A percentile compares a stretch with the other conserved stretches of the same genome.
Evolutionary conservation across 495 filamentous ascomycete species (phyloP).

Genomic region (Talaromyces wortmannii): DNA sequence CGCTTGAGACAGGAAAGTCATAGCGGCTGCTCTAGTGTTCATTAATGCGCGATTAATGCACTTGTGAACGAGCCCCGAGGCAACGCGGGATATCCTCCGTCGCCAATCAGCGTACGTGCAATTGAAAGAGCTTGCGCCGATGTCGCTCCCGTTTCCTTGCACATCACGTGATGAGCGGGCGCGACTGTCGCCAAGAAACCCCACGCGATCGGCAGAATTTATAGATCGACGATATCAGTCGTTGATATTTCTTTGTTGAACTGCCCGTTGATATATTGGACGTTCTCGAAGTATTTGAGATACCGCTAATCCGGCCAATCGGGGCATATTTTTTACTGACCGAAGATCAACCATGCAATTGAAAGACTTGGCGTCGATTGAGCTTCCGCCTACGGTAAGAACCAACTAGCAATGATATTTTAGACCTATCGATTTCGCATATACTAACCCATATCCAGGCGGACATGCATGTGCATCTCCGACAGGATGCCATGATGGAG

Average conservation of each 20-base stretch:
- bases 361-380: background rate
- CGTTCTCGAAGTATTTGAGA: too few relatives aligned
- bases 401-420: background rate
- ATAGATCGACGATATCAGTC: background rate
- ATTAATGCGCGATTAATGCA: too few relatives aligned
- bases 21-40: too few relatives aligned
- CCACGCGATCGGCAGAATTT: background rate
- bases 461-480: constrained; percentile 47
- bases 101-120: background rate
- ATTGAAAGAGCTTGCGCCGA: background rate
- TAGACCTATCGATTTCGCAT: too few relatives aligned
- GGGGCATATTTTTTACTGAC: background rate
- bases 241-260: too few relatives aligned
- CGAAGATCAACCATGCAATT: constrained; percentile 2
- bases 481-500: constrained; percentile 76
- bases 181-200: background rate
- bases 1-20: too few relatives aligned
- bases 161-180: too few relatives aligned
- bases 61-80: too few relatives aligned
- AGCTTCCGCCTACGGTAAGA: constrained; percentile 2
- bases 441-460: background rate
- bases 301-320: too few relatives aligned
- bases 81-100: background rate
- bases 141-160: too few relatives aligned
- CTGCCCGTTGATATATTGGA: too few relatives aligned